Percentiles rank a stretch among this genome's conserved stretches.
phyloP scores from a whole-genome alignment of 768 basidiomycete species.

The Tricholoma terreum region DNA sequence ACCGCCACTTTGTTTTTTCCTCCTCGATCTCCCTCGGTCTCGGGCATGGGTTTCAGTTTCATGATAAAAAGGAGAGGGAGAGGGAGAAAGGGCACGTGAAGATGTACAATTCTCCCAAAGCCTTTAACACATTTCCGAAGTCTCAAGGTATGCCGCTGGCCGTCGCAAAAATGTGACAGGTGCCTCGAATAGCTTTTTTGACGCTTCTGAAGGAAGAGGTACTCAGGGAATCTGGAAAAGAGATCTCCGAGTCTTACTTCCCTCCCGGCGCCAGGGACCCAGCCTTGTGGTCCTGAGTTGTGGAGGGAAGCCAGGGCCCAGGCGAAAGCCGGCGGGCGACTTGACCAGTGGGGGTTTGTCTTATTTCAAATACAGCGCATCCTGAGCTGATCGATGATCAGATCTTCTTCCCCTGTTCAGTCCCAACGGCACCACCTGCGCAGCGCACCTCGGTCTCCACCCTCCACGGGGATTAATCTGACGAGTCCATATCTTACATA shows the following conservation, averaged over 20 bases:
- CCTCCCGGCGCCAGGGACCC: constrained; percentile 18
- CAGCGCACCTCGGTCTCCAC: too few relatives aligned
- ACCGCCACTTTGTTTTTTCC: too few relatives aligned
- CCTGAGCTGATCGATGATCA: constrained; percentile 73
- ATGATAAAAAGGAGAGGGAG: constrained; percentile 28
- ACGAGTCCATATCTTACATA: too few relatives aligned
- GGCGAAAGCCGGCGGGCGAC: constrained; percentile 5
- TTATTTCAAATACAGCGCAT: constrained; percentile 62
- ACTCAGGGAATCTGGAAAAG: constrained; percentile 37
- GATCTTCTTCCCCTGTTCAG: constrained; percentile 56
- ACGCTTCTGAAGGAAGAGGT: constrained; percentile 15
- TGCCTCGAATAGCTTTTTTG: constrained; percentile 17
- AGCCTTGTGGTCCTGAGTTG: too few relatives aligned
- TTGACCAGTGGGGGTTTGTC: constrained; percentile 56
- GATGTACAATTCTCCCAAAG: too few relatives aligned
- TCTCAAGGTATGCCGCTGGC: not conserved
- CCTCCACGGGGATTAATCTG: constrained; percentile 28
- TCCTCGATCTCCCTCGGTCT: constrained; percentile 29
- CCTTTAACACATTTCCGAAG: not conserved
- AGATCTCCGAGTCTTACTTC: constrained; percentile 37
- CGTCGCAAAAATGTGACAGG: constrained; percentile 1
- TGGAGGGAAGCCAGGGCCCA: not conserved
- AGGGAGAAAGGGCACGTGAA: constrained; percentile 23
- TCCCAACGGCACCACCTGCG: constrained; percentile 13
- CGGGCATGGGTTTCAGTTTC: constrained; percentile 37